Conservation (phyloP, 257 asterid genomes). For the Fraxinus americana region DNA sequence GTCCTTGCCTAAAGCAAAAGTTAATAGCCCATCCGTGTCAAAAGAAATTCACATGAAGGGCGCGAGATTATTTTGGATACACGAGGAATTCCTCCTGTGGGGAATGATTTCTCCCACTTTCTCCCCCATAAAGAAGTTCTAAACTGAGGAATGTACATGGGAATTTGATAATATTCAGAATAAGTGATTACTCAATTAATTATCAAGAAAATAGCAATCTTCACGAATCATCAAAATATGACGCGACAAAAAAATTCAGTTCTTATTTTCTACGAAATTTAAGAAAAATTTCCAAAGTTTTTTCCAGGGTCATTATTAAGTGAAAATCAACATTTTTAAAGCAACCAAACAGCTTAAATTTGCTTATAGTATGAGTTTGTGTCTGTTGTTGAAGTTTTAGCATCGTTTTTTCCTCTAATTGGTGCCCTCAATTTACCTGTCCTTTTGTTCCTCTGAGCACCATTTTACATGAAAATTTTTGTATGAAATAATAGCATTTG, state of each 20-base stretch:
- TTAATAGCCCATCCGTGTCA: too few species aligned
- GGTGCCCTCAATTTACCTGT: constrained; percentile 81
- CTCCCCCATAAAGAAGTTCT: too few species aligned
- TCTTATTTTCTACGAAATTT: constrained; percentile 38
- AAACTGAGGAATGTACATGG: too few species aligned
- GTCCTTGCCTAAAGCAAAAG: too few species aligned
- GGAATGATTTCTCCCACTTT: too few species aligned
- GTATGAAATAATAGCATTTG: constrained; percentile 19
- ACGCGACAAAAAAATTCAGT: background rate
- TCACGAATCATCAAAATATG: constrained; percentile 16
- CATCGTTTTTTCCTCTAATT: constrained; percentile 82
- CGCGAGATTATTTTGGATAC: too few species aligned
- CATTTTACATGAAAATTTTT: constrained; percentile 39
- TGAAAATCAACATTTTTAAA: constrained; percentile 57
- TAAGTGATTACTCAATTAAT: background rate
- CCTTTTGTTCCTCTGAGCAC: constrained; percentile 63
- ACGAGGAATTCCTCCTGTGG: too few species aligned
- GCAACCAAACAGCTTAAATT: constrained; percentile 74
- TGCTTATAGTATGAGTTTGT: constrained; percentile 32
- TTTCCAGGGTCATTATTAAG: constrained; percentile 78
- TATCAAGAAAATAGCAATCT: constrained; percentile 3
- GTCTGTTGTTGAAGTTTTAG: constrained; percentile 39
- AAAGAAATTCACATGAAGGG: too few species aligned
- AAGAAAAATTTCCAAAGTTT: constrained; percentile 69
- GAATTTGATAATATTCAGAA: too few species aligned